A percentile compares a stretch with the other conserved stretches of the same genome.
phyloP scores from a whole-genome alignment of 139 green algal genomes.

The Auxenochlorella pyrenoidosa region DNA sequence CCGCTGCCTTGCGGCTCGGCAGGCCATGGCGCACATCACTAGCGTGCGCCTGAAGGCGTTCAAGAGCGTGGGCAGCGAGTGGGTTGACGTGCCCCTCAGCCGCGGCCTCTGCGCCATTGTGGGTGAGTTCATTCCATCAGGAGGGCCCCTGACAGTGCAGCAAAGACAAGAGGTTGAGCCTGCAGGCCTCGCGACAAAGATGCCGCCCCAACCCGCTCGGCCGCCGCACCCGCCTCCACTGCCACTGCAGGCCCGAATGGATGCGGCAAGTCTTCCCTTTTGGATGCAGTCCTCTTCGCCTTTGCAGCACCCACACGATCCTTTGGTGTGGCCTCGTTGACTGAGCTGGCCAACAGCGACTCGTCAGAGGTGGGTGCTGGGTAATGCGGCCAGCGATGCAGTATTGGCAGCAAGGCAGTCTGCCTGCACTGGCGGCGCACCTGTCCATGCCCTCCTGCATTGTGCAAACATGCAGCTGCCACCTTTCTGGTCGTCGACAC shows the following conservation, averaged over 20 bases:
- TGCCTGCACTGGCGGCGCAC: neutral
- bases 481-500: neutral
- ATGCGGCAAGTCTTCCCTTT: conserved; percentile 63
- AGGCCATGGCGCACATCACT: conserved; percentile 8
- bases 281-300: conserved; percentile 60
- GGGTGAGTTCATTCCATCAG: neutral
- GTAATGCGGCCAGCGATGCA: neutral
- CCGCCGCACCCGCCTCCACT: neutral
- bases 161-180: no score
- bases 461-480: neutral
- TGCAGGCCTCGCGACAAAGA: neutral
- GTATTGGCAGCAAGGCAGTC: neutral
- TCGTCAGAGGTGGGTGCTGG: neutral
- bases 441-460: neutral
- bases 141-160: neutral
- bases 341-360: conserved; percentile 25
- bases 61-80: conserved; percentile 25
- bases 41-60: conserved; percentile 2
- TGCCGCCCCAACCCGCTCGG: no score
- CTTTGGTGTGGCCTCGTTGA: neutral
- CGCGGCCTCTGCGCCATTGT: conserved; percentile 16
- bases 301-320: neutral
- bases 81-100: neutral
- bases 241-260: conserved; percentile 56
- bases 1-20: neutral